Conservation (phyloP, 2,329 filamentous ascomycete species). For the Metarhizium humberi region DNA sequence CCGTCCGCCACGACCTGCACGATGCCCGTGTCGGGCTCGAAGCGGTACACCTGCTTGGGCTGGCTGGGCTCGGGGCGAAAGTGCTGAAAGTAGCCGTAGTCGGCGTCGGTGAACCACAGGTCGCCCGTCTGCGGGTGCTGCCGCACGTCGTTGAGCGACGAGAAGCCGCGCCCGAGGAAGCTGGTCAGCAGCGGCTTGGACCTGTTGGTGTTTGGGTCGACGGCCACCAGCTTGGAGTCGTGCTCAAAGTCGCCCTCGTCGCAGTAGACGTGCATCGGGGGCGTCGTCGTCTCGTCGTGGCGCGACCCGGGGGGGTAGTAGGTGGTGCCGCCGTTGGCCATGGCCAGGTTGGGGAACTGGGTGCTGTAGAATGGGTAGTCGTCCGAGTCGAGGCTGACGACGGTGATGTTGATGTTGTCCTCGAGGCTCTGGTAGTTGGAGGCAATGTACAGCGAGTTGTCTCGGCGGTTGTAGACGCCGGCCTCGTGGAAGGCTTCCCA, state of each 20-base stretch:
- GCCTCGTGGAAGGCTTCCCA: slow-evolving; percentile 48
- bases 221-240: slow-evolving; percentile 27
- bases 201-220: background rate
- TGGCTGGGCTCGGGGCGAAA: slow-evolving; percentile 45
- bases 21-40: slow-evolving; percentile 38
- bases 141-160: slow-evolving; percentile 49
- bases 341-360: slow-evolving; percentile 11
- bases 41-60: slow-evolving; percentile 50
- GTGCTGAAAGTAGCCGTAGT: slow-evolving; percentile 49
- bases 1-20: slow-evolving; percentile 48
- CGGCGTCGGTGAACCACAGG: slow-evolving; percentile 56
- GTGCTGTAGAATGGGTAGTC: slow-evolving; percentile 11
- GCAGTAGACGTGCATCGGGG: slow-evolving; percentile 12
- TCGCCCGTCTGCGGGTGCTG: slow-evolving; percentile 44
- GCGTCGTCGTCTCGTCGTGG: slow-evolving; percentile 4
- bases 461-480: slow-evolving; percentile 28
- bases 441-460: slow-evolving; percentile 9
- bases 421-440: slow-evolving; percentile 26
- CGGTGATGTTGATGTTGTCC: slow-evolving; percentile 25
- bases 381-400: slow-evolving; percentile 10
- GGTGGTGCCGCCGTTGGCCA: slow-evolving; percentile 13
- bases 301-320: slow-evolving; percentile 12
- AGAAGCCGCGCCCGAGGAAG: slow-evolving; percentile 51
- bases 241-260: slow-evolving; percentile 36
- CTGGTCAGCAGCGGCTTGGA: slow-evolving; percentile 42